Evolutionary conservation across 208 protist genomes (phyloP), one percentile per base, ranked within the genome.

Genomic region (Leishmania aethiopica): DNA sequence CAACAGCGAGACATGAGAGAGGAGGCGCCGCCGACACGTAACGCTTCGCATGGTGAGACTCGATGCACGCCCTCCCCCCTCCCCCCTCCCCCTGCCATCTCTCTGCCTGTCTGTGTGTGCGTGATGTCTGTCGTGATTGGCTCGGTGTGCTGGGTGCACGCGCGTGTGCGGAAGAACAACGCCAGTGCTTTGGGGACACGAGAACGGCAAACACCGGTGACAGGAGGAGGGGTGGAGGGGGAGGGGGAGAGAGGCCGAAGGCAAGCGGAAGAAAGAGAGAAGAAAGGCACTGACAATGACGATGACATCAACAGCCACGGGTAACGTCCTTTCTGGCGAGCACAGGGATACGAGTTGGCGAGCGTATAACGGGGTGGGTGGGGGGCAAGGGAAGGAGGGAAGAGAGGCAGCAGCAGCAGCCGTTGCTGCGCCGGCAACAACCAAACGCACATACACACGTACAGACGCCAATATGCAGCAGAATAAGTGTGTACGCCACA

Each of bases 391-490:
- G 57, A n/a, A 7, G 28, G 25, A 32, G 57, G 57, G 57, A n/a
- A 7, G 57, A 62, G 28, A 62, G 25, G 45, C 45, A 47, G 42
- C 42, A 47, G 42, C 42, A 47, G 42, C 42, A 53, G 49, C 49
- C 19, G 57, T 6, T 62, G 57, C 57, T 25, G 57, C 64, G 15
- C 28, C 32, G 64, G 64, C 32, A 70, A n/a, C 22, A 42, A 10
- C 19, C 55, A 57, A 76, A 59, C 40, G 53, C 62, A 62, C 10
- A 75, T 0, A 79, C 75, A 64, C 72, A 62, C 74, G 35, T 57
- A 51, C 67, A 53, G 22, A 75, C 64, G 47, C 37, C 57, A 49
- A 77, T 19, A 57, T 42, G 42, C 28, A 75, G 45, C 0, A 47
- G 28, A 76, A 0, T 22, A 4, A 55, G 51, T 32, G 55, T 47